These are phyloP conservation scores for Circinella umbellata DNA, from an alignment of 371 early-diverging fungal genomes.

Conservation along the genomic window DNA sequence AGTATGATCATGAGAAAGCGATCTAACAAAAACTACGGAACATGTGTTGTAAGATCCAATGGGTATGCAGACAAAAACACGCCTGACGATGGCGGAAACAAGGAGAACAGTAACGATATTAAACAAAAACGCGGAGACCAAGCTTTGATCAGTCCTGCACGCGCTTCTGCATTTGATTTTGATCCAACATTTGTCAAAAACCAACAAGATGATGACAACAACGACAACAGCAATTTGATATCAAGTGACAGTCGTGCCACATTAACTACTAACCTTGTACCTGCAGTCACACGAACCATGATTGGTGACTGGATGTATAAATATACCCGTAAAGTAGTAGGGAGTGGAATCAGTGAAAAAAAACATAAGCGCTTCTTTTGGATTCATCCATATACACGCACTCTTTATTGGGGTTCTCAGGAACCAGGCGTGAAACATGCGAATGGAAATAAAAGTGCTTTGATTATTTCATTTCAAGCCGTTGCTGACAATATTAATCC, in stretches of 20 bases:
- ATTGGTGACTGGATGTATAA: constrained; percentile 80
- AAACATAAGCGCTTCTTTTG: constrained; percentile 77
- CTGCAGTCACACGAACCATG: constrained; percentile 72
- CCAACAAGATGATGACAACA: neutral
- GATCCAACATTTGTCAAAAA: constrained; percentile 17
- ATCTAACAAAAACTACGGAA: constrained; percentile 11
- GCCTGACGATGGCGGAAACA: too few species aligned
- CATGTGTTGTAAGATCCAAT: constrained; percentile 6
- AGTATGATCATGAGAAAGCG: neutral
- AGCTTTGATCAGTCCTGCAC: constrained; percentile 16
- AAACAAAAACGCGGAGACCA: constrained; percentile 5
- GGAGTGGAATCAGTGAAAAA: constrained; percentile 62
- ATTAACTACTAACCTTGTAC: constrained; percentile 14
- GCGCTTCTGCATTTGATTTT: constrained; percentile 17
- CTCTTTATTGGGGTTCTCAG: constrained; percentile 75
- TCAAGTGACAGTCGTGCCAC: constrained; percentile 7
- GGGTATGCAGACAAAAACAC: neutral
- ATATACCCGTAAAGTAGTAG: constrained; percentile 62
- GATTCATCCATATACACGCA: constrained; percentile 83
- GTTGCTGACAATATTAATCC: constrained; percentile 18
- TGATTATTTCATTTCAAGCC: constrained; percentile 29
- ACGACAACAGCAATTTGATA: neutral
- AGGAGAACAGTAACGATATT: neutral
- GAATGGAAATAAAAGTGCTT: constrained; percentile 44
- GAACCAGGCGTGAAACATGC: constrained; percentile 59